Evolutionary conservation across 768 basidiomycete genomes (phyloP).

Genomic region (Lentinula edodes): DNA sequence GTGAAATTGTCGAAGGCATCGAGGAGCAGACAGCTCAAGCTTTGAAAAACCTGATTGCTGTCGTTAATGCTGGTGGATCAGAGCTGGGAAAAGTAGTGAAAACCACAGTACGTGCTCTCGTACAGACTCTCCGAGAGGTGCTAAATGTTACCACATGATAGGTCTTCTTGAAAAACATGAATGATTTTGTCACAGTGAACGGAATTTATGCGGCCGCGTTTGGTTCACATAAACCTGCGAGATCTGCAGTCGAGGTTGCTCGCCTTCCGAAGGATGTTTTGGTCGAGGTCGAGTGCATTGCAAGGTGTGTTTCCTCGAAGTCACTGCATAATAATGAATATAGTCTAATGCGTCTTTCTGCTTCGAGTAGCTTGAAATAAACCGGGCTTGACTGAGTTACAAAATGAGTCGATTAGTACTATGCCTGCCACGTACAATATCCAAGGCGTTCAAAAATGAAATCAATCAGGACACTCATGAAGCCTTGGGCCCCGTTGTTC

Average conservation of each 20-base stretch:
- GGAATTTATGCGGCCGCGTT: slow-evolving; percentile 79
- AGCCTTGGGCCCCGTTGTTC: too few relatives aligned
- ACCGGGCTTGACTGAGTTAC: too few relatives aligned
- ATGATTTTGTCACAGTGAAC: slow-evolving; percentile 84
- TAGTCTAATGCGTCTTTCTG: too few relatives aligned
- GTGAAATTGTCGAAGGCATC: slow-evolving; percentile 67
- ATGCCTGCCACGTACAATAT: too few relatives aligned
- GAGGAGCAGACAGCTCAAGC: slow-evolving; percentile 80
- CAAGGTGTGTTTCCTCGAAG: slow-evolving; percentile 42
- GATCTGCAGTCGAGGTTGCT: slow-evolving; percentile 87
- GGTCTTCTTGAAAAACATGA: slow-evolving; percentile 92
- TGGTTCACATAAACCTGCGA: slow-evolving; percentile 86
- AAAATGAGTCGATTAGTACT: too few relatives aligned
- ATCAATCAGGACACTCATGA: too few relatives aligned
- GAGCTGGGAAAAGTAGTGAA: slow-evolving; percentile 81
- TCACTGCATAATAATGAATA: too few relatives aligned
- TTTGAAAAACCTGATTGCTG: slow-evolving; percentile 77
- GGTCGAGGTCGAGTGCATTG: slow-evolving; percentile 90
- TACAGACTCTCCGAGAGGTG: background rate
- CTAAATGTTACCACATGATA: slow-evolving; percentile 18
- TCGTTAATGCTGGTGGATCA: slow-evolving; percentile 80
- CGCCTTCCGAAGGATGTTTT: slow-evolving; percentile 87
- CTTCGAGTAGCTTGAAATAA: too few relatives aligned
- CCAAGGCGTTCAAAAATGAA: too few relatives aligned
- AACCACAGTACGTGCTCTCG: slow-evolving; percentile 61